phyloP scores from a whole-genome alignment of 2,329 filamentous ascomycete genomes.

The Apiospora marii region DNA sequence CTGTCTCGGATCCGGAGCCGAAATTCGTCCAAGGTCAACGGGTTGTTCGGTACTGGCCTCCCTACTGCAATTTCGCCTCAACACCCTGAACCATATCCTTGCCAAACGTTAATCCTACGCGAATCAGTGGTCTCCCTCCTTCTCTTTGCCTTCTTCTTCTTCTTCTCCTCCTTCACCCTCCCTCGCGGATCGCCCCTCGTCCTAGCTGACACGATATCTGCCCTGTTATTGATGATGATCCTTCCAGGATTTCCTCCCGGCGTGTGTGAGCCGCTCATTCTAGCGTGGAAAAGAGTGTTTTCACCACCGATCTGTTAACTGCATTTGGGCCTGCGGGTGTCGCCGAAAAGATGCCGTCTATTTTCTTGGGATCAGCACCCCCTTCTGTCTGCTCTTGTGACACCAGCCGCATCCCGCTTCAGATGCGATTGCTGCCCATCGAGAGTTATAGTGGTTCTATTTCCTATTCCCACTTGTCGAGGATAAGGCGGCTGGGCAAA shows the following conservation, averaged over 20 bases:
- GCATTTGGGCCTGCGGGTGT: conserved; percentile 23
- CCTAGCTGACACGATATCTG: background rate
- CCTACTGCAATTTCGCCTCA: conserved; percentile 23
- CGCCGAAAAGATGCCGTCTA: conserved; percentile 10
- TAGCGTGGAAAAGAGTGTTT: background rate
- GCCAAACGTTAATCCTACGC: conserved; percentile 14
- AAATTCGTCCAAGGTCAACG: conserved; percentile 7
- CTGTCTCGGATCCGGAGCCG: conserved; percentile 14
- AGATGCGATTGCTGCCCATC: background rate
- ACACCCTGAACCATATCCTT: conserved; percentile 15
- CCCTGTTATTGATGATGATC: background rate
- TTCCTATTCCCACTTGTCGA: conserved; percentile 4
- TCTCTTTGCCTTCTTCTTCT: background rate
- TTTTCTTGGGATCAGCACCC: conserved; percentile 9
- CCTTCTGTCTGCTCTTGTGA: background rate
- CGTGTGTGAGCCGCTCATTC: conserved; percentile 1
- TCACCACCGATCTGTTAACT: background rate
- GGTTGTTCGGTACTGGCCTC: conserved; percentile 11
- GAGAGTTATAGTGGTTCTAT: background rate
- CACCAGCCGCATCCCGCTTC: background rate
- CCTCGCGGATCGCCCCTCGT: background rate
- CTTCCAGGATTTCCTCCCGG: background rate
- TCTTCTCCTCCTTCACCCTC: background rate
- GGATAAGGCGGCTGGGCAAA: background rate
- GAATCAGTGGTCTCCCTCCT: background rate